Evolutionary conservation across 108 stramenopile species (phyloP).

Genomic region (Cyclotella sp.): DNA sequence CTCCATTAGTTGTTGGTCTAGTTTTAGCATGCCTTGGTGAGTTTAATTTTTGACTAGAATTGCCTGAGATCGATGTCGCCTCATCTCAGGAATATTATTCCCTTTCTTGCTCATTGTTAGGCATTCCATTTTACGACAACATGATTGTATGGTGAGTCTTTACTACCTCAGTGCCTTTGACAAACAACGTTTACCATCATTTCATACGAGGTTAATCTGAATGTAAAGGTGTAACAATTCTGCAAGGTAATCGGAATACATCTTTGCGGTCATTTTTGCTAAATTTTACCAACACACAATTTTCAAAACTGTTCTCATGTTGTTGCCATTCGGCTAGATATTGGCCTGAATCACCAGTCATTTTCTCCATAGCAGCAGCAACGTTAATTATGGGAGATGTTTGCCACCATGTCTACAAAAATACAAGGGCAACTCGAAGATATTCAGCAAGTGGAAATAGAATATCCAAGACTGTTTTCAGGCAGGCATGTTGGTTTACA

Average conservation of each 20-base stretch:
- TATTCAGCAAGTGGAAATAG: neutral
- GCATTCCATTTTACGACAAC: constrained; percentile 27
- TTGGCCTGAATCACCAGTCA: constrained; percentile 13
- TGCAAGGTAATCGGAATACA: too few relatives aligned
- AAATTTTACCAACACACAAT: too few relatives aligned
- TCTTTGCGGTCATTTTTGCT: too few relatives aligned
- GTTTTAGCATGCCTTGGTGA: constrained; percentile 17
- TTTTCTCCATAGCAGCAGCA: neutral
- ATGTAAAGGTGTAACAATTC: too few relatives aligned
- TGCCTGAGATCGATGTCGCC: too few relatives aligned
- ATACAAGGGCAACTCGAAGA: neutral
- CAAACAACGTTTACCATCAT: neutral
- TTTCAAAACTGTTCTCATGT: too few relatives aligned
- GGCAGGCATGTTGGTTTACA: constrained; percentile 12
- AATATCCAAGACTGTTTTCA: constrained; percentile 15
- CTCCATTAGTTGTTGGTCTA: constrained; percentile 16
- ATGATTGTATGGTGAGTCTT: constrained; percentile 16
- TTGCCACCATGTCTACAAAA: neutral
- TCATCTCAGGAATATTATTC: neutral
- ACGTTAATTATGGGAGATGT: neutral
- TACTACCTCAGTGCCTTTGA: neutral
- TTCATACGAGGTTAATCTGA: neutral
- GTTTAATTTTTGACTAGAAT: too few relatives aligned
- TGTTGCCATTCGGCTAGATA: neutral
- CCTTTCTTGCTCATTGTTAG: neutral